Base-by-base conservation (phyloP, 306 rosid genomes). In the Oemleria cerasiformis region DNA sequence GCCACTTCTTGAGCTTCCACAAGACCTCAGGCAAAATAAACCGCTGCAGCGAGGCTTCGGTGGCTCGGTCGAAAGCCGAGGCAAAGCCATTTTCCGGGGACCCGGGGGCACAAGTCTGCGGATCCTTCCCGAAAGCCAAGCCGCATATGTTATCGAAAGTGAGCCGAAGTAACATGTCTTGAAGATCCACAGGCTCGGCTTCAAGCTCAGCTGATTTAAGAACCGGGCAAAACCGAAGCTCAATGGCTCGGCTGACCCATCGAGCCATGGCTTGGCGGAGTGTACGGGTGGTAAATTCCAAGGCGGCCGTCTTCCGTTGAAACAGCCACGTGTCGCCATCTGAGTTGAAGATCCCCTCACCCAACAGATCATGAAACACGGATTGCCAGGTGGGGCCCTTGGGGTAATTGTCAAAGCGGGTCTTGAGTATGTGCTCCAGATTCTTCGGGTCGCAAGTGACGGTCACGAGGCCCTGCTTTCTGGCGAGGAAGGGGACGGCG, bases 311-410 rank as follows among this genome's bases (percentile, higher is more conserved):
- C 66, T 93, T 93, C 2, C 98, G 78, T 79, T 93, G 98, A 55
- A 90, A 90, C n/a, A 83, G 77, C 98, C 98, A 93, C 71, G 97
- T 90, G 86, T 93, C 88, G 1, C 98, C 97, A 17, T 93, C 98
- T 0, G 98, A 88, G 59, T 93, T 93, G 41, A 93, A 93, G 70
- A 93, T 93, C 9, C 98, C 98, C 34, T 88, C 85, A 0, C 98
- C 98, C 9, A 93, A 87, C 0, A 93, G 81, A 55, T 93, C 98
- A 38, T 93, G 98, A 41, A 93, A 93, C 6, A 93, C 98, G 1
- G 92, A 87, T 0, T 93, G 98, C 98, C 98, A 93, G 0, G 92
- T 93, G 12, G 98, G 98, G 0, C 98, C 98, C 38, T 93, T 93
- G 0, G 98, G 97, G 71, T 90, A 93, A 50, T 93, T 93, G 12